These are phyloP conservation scores for Trichophyton rubrum DNA, from an alignment of 2,329 filamentous ascomycete genomes.

Conservation along the genomic window DNA sequence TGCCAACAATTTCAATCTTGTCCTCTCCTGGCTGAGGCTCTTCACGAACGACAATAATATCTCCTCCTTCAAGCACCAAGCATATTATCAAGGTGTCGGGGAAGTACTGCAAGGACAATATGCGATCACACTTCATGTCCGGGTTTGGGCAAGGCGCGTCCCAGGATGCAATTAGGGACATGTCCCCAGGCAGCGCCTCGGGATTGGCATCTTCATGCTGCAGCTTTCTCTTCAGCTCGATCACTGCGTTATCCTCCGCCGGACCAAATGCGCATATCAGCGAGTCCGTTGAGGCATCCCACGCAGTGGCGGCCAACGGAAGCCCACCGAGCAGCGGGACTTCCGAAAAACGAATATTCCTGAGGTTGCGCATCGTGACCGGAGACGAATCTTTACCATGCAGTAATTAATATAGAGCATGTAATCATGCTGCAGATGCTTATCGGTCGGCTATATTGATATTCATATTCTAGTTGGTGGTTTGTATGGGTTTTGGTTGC, in stretches of 20 bases:
- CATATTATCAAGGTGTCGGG: conserved; percentile 65
- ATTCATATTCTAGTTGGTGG: neutral
- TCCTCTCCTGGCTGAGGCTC: conserved; percentile 53
- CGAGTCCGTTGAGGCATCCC: conserved; percentile 69
- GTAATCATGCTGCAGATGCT: neutral
- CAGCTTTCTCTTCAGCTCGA: conserved; percentile 54
- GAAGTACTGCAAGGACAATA: conserved; percentile 75
- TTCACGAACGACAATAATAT: conserved; percentile 77
- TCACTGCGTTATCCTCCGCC: conserved; percentile 52
- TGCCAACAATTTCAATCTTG: conserved; percentile 88
- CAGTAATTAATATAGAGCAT: neutral
- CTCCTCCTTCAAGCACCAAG: conserved; percentile 75
- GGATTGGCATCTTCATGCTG: conserved; percentile 28
- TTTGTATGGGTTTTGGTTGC: neutral
- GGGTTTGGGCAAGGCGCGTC: conserved; percentile 71
- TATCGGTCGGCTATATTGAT: neutral
- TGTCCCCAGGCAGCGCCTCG: conserved; percentile 31
- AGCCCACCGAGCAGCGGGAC: conserved; percentile 49
- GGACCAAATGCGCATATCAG: conserved; percentile 78
- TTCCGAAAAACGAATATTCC: conserved; percentile 58
- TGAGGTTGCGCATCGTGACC: conserved; percentile 71
- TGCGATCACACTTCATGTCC: conserved; percentile 59
- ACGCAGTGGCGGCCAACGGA: conserved; percentile 63
- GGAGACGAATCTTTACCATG: conserved; percentile 18
- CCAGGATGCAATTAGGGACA: conserved; percentile 62